Conservation (phyloP, 2,329 filamentous ascomycete species). For the Nemania diffusa region DNA sequence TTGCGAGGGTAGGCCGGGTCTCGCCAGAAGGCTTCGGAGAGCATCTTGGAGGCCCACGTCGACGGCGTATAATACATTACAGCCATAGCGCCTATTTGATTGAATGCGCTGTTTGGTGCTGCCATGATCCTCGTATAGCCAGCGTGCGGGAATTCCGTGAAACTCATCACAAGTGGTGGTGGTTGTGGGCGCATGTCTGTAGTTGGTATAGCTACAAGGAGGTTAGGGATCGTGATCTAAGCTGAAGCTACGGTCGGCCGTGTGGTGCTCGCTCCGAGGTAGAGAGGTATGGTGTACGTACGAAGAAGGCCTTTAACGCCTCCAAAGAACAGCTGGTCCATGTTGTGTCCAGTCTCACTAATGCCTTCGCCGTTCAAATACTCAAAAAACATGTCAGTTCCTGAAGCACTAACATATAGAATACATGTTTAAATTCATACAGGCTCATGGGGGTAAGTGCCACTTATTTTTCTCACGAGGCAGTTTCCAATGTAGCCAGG, state of each 20-base stretch:
- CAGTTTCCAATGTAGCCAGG: not conserved
- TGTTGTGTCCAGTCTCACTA: slow-evolving; percentile 9
- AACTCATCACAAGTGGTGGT: not conserved
- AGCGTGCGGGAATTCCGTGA: not conserved
- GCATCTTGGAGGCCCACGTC: slow-evolving; percentile 9
- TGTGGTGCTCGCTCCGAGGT: not conserved
- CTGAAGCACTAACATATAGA: not conserved
- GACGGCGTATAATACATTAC: not conserved
- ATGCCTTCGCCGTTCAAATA: slow-evolving; percentile 1
- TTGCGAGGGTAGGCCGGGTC: slow-evolving; percentile 3
- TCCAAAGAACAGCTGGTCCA: slow-evolving; percentile 15
- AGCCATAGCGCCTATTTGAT: not conserved
- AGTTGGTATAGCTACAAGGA: no score
- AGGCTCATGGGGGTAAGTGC: not conserved
- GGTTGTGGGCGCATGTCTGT: no score
- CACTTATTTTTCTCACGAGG: not conserved
- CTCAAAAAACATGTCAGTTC: not conserved
- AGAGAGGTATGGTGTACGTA: not conserved
- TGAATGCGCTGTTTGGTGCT: not conserved
- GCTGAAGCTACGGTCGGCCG: not conserved
- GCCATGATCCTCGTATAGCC: not conserved
- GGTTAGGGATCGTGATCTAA: no score
- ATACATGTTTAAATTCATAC: not conserved
- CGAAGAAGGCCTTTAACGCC: not conserved
- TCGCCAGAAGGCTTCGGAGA: slow-evolving; percentile 13